Evolutionary conservation across 257 asterid genomes (phyloP).

Genomic region (Nicotiana sylvestris): DNA sequence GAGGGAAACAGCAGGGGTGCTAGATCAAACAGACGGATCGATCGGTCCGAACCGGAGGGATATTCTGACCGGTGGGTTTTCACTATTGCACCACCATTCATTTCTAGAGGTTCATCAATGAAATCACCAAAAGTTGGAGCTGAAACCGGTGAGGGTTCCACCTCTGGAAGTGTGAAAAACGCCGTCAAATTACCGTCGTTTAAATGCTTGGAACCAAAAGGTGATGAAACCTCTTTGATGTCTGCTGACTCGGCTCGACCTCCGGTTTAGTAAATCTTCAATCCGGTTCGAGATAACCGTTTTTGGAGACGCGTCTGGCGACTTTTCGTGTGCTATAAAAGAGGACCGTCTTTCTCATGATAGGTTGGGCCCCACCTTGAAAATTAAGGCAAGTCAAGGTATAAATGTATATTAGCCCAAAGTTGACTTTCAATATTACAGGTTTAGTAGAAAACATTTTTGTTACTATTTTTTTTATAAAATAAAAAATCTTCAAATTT

Average conservation of each 20-base stretch:
- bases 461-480: neutral
- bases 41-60: constrained; percentile 31
- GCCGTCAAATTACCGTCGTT: constrained; percentile 57
- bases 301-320: neutral
- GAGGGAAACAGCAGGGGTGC: constrained; percentile 52
- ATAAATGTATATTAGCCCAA: neutral
- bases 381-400: neutral
- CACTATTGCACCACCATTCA: constrained; percentile 19
- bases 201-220: constrained; percentile 63
- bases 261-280: constrained; percentile 31
- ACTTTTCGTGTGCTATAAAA: neutral
- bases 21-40: constrained; percentile 32
- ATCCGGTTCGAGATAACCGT: neutral
- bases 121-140: constrained; percentile 47
- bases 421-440: neutral
- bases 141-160: constrained; percentile 37
- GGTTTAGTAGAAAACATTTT: neutral
- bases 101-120: constrained; percentile 51
- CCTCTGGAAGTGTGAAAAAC: constrained; percentile 26
- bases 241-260: constrained; percentile 25
- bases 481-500: neutral
- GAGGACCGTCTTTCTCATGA: neutral
- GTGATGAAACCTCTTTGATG: constrained; percentile 41
- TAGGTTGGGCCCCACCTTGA: constrained; percentile 6
- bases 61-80: constrained; percentile 72